phyloP scores from a whole-genome alignment of 108 stramenopile genomes.

The Epipyxis sp. region DNA sequence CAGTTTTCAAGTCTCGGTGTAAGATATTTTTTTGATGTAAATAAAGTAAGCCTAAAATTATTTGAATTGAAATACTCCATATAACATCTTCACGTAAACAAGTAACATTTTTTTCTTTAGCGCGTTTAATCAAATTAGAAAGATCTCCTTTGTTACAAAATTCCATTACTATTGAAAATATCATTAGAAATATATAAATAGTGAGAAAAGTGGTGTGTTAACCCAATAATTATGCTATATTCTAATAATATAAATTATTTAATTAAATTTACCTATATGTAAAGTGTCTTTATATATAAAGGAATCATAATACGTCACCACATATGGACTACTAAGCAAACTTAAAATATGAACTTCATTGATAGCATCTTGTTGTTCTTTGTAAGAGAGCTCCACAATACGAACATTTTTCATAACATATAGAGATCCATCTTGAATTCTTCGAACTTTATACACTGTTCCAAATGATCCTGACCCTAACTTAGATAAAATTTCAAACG shows the following conservation, averaged over 20 bases:
- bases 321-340: constrained; percentile 50
- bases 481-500: constrained; percentile 37
- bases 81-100: constrained; percentile 47
- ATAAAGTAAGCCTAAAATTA: constrained; percentile 55
- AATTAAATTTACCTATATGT: constrained; percentile 35
- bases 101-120: constrained; percentile 33
- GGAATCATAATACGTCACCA: constrained; percentile 61
- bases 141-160: constrained; percentile 57
- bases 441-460: constrained; percentile 37
- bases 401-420: constrained; percentile 43
- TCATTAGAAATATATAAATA: too few species aligned
- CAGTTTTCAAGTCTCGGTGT: constrained; percentile 61
- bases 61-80: constrained; percentile 56
- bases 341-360: constrained; percentile 51
- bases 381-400: constrained; percentile 25
- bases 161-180: constrained; percentile 46
- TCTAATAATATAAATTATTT: not conserved
- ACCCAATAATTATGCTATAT: not conserved
- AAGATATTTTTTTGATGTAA: constrained; percentile 57
- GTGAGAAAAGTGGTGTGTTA: too few species aligned
- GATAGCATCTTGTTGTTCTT: constrained; percentile 37
- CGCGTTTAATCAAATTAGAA: constrained; percentile 37
- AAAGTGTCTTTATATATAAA: constrained; percentile 53
- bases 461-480: constrained; percentile 43
- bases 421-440: constrained; percentile 7